Base-by-base conservation (phyloP, 2,329 filamentous ascomycete species). In the Beauveria medogensis region DNA sequence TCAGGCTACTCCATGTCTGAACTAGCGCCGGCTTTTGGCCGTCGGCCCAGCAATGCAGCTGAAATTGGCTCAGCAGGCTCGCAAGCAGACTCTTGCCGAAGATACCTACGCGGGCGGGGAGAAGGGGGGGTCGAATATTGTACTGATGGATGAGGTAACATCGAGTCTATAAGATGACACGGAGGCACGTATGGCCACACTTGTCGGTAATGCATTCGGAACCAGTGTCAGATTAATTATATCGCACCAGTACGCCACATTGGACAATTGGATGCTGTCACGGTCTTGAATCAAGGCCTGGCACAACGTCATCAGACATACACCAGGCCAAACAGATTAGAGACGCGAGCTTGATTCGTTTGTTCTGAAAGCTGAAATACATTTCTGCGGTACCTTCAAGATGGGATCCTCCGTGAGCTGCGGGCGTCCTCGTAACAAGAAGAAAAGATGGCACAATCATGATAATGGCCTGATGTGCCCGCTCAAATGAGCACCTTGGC, bases 401-500 rank as follows among this genome's bases (percentile, higher is more conserved):
- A 28, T 28, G 28, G 8, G 28, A 28, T 3, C 8, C 28, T 30
- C 28, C 3, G 28, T 30, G 28, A 30, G 28, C 28, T 10, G 9
- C 9, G 28, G 9, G 28, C 30, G 30, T 10, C 30, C 3, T 1
- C 3, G 10, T 0, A 34, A 34, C 2, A 34, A 34, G 4, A 34
- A 34, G 30, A 34, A 14, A 5, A 14, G 4, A 34, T 14, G 2
- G 5, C 30, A 14, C 5, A 12, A 37, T 10, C 12, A 37, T 37
- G 34, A 37, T 37, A 6, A 37, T 14, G 12, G 34, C 34, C 12
- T 37, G 5, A 37, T 37, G 12, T 37, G 34, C 28, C 47, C 30
- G 2, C 26, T 55, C 61, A 70, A 59, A 74, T 73, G 28, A 74
- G 62, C 5, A 80, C 77, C 66, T 72, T 79, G 0, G 70, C 71